Evolutionary conservation across 306 rosid species (phyloP).

Genomic region (Oxytropis ochrocephala): DNA sequence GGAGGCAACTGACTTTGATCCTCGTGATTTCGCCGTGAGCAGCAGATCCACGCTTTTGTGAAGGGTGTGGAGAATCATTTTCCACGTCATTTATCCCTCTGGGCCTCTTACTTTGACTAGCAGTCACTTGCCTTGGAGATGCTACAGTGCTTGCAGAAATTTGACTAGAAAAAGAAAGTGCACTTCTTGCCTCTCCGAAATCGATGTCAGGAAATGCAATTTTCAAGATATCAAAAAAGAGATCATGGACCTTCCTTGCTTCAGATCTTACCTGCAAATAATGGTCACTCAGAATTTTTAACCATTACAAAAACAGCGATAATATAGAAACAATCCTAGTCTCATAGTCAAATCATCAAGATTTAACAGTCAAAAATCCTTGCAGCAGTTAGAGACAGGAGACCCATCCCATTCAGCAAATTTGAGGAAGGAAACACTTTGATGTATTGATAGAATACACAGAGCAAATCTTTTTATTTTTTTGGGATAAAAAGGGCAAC

Average conservation of each 20-base stretch:
- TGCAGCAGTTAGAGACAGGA: too few relatives aligned
- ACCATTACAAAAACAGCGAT: neutral
- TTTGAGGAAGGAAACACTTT: too few relatives aligned
- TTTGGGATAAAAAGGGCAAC: too few relatives aligned
- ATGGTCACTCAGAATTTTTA: slow-evolving; percentile 6
- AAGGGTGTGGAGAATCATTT: slow-evolving; percentile 41
- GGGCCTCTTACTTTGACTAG: slow-evolving; percentile 58
- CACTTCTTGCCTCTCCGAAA: slow-evolving; percentile 65
- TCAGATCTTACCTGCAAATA: slow-evolving; percentile 67
- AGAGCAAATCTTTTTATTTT: neutral
- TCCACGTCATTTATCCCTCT: slow-evolving; percentile 49
- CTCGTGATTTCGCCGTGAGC: slow-evolving; percentile 46
- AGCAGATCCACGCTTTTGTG: slow-evolving; percentile 49
- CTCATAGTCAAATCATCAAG: neutral
- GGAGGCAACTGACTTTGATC: slow-evolving; percentile 49
- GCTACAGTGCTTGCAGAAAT: slow-evolving; percentile 28
- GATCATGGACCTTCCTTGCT: slow-evolving; percentile 88
- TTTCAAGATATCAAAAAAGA: slow-evolving; percentile 78
- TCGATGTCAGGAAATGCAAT: slow-evolving; percentile 75
- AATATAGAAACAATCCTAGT: slow-evolving; percentile 7
- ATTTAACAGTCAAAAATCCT: neutral
- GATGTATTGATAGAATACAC: neutral
- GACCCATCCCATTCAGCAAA: too few relatives aligned
- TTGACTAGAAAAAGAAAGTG: slow-evolving; percentile 54
- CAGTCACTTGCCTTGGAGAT: slow-evolving; percentile 47